Base-by-base conservation (phyloP, 225 moss, liverwort and hornwort species). In the Polytrichum formosum region DNA sequence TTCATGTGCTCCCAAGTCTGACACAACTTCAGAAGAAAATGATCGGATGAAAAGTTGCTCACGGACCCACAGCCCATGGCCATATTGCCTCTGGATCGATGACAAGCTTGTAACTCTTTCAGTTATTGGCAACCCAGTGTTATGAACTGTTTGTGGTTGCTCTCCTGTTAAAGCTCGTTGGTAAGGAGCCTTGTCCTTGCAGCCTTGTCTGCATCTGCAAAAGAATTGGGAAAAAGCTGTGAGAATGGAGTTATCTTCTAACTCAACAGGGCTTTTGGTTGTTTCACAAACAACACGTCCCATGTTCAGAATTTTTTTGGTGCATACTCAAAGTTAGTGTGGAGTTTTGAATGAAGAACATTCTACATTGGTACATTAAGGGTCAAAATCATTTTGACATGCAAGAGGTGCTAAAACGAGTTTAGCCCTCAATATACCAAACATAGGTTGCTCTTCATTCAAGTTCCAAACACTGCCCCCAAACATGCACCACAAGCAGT, bases 21-120 rank as follows among this genome's bases (percentile, higher is more conserved):
- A 74, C 54, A 76, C 84, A 79, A 79, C 64, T 80, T 79, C 77
- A 6, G 81, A 68, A 58, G 76, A 82, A 74, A 82, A 79, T 27
- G 75, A 73, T 10, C 74, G 78, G 54, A 72, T 74, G 29, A 59
- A 54, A 66, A 54, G 28, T 30, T 74, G 66, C 69, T 87, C 81
- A 54, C 28, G 46, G 23, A 69, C 69, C 76, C 83, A 74, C 8
- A 68, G 58, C 66, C 53, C 71, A 69, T 64, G 69, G n/a, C 74
- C 72, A 30, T 69, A 60, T 28, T 66, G 63, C 37, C 33, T 35
- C 66, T 74, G 87, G 59, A 64, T 78, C 26, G 64, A 56, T 67
- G 74, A 65, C 29, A 56, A 63, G 67, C 72, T 74, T 76, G 55
- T 80, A 72, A 80, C 18, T 56, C 73, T 69, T 55, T 54, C 58